These are phyloP conservation scores for Didymellaceae sp. DNA, from an alignment of 2,329 filamentous ascomycete species.

Conservation along the genomic window DNA sequence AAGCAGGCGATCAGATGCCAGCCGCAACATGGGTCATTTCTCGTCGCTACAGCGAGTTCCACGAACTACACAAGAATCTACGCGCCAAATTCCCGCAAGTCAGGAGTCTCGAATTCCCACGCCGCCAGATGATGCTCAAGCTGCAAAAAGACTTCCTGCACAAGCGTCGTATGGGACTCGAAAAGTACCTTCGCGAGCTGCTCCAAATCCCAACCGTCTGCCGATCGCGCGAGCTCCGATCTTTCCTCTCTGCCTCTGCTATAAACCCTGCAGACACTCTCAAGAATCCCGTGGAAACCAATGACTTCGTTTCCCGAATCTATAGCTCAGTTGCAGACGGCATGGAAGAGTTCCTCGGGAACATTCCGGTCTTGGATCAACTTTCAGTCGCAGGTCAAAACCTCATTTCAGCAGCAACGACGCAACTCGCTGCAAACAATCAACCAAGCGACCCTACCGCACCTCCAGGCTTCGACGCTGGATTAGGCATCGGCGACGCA, in stretches of 20 bases:
- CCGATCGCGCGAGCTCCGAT: slow-evolving; percentile 86
- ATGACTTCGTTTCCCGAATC: slow-evolving; percentile 88
- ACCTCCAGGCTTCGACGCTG: slow-evolving; percentile 46
- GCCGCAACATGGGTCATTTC: slow-evolving; percentile 93
- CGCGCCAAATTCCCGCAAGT: slow-evolving; percentile 86
- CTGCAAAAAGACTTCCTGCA: slow-evolving; percentile 94
- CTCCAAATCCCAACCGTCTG: slow-evolving; percentile 91
- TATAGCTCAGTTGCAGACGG: slow-evolving; percentile 98
- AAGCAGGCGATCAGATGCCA: slow-evolving; percentile 93
- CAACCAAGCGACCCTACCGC: slow-evolving; percentile 16
- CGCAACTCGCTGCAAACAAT: slow-evolving; percentile 53
- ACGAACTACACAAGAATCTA: slow-evolving; percentile 89
- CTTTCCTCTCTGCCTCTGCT: slow-evolving; percentile 87
- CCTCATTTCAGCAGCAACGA: slow-evolving; percentile 75
- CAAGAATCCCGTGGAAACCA: slow-evolving; percentile 65
- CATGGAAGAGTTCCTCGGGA: slow-evolving; percentile 97
- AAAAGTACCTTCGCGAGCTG: slow-evolving; percentile 80
- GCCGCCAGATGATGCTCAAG: slow-evolving; percentile 92
- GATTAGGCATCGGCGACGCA: slow-evolving; percentile 60
- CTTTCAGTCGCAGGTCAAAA: slow-evolving; percentile 92
- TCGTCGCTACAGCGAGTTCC: slow-evolving; percentile 95
- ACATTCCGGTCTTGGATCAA: slow-evolving; percentile 93
- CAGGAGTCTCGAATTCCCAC: slow-evolving; percentile 87
- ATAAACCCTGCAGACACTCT: slow-evolving; percentile 71
- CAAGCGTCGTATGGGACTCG: slow-evolving; percentile 82